Evolutionary conservation across 2,329 filamentous ascomycete species (phyloP).

Genomic region (Knufia petricola): DNA sequence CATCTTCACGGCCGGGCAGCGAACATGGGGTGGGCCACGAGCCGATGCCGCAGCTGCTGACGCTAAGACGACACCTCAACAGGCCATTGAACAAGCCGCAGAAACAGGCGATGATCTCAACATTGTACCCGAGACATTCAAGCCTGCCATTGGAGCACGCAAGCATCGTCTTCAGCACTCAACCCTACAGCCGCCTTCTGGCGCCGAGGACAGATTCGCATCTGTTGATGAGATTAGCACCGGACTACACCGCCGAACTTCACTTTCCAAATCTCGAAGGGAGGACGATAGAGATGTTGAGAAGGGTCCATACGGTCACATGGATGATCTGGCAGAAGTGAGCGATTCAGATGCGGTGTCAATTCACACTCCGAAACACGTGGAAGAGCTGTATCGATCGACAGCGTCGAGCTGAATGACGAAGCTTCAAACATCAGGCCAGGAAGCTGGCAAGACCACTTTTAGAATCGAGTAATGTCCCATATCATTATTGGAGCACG

Average conservation of each 20-base stretch:
- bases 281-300: conserved; percentile 11
- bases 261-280: conserved; percentile 26
- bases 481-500: background rate
- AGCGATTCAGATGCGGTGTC: conserved; percentile 21
- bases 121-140: conserved; percentile 77
- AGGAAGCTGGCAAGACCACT: background rate
- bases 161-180: conserved; percentile 28
- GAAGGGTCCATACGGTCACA: conserved; percentile 4
- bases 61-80: conserved; percentile 61
- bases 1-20: conserved; percentile 85
- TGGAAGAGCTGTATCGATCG: conserved; percentile 1
- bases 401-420: background rate
- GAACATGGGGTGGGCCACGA: conserved; percentile 90
- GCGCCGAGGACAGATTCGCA: conserved; percentile 69
- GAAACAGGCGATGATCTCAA: conserved; percentile 79
- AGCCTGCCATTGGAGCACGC: conserved; percentile 31
- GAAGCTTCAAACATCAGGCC: background rate
- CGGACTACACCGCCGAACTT: conserved; percentile 59
- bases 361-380: conserved; percentile 18
- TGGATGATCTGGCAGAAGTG: conserved; percentile 19
- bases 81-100: conserved; percentile 75
- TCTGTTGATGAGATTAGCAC: conserved; percentile 49
- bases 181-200: conserved; percentile 60
- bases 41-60: conserved; percentile 80
- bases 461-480: background rate